phyloP scores from a whole-genome alignment of 2,329 filamentous ascomycete species.

The Lachnellula arida region DNA sequence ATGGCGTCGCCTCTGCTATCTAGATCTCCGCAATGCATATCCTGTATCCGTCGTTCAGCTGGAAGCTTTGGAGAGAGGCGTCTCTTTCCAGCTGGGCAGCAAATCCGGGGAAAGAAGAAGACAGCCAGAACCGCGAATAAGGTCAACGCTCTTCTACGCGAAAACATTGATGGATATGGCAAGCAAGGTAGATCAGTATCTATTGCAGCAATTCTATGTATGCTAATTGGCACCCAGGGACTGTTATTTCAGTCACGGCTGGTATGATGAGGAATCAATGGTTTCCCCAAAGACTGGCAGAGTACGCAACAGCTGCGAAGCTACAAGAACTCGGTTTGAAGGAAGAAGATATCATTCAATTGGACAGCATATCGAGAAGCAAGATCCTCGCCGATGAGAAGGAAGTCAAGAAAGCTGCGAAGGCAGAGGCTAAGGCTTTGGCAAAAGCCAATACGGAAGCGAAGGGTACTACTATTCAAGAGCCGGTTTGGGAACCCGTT shows the following conservation, averaged over 20 bases:
- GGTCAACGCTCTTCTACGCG: conserved; percentile 46
- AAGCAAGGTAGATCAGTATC: conserved; percentile 34
- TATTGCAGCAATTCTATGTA: not conserved
- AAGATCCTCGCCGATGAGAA: conserved; percentile 8
- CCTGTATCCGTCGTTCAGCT: conserved; percentile 27
- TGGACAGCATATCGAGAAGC: conserved; percentile 41
- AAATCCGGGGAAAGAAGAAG: conserved; percentile 41
- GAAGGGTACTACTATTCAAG: not conserved
- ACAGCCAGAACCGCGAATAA: conserved; percentile 34
- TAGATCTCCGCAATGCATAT: conserved; percentile 27
- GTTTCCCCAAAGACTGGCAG: conserved; percentile 46
- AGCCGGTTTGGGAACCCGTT: not conserved
- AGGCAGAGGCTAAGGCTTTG: conserved; percentile 3
- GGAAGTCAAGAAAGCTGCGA: conserved; percentile 2
- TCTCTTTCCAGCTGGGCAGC: conserved; percentile 27
- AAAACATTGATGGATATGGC: conserved; percentile 49
- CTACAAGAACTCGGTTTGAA: conserved; percentile 39
- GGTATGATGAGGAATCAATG: conserved; percentile 51
- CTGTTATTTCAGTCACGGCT: conserved; percentile 46
- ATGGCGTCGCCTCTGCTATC: conserved; percentile 28
- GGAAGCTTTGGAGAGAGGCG: conserved; percentile 18
- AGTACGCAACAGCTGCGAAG: conserved; percentile 45
- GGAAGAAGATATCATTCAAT: conserved; percentile 39
- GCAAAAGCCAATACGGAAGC: not conserved
- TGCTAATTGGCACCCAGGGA: conserved; percentile 37